A percentile compares a stretch with the other conserved stretches of the same genome.
Conservation (phyloP, 2,329 filamentous ascomycete species). For the Cercospora zeae-maydis region DNA sequence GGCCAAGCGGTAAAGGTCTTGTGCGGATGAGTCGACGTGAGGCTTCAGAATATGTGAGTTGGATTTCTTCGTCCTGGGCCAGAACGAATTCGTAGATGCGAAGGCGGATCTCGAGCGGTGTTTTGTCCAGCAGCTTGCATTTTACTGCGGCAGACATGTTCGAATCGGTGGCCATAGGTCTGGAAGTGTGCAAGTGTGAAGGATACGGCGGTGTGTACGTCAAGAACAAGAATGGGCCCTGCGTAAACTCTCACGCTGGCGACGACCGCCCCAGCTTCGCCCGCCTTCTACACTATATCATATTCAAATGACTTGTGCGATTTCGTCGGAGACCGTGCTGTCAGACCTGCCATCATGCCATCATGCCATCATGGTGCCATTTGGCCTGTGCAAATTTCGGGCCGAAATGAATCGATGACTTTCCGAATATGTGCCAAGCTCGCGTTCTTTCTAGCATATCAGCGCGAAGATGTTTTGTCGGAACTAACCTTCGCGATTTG, state of each 20-base stretch:
- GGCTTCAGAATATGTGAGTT: background rate
- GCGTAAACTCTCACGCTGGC: too few species aligned
- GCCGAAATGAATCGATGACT: constrained; percentile 1
- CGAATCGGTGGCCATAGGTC: background rate
- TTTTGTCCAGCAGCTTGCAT: background rate
- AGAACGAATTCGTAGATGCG: constrained; percentile 5
- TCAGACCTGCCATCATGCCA: background rate
- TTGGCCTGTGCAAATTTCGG: background rate
- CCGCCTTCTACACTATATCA: background rate
- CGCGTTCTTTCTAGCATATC: background rate
- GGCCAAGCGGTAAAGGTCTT: background rate
- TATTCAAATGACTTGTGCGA: background rate
- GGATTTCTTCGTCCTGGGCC: background rate
- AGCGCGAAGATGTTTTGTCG: background rate
- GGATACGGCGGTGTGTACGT: background rate
- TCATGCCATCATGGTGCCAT: background rate
- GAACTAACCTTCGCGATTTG: background rate
- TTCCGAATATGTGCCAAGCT: background rate
- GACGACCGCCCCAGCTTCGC: too few species aligned
- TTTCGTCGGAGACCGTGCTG: background rate
- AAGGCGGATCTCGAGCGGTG: constrained; percentile 1
- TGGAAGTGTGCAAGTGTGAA: background rate
- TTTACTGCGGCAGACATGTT: background rate
- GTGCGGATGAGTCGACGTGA: background rate
- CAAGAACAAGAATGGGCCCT: background rate